Evolutionary conservation across 2,329 filamentous ascomycete genomes (phyloP).

Genomic region (Cytospora chrysosperma): DNA sequence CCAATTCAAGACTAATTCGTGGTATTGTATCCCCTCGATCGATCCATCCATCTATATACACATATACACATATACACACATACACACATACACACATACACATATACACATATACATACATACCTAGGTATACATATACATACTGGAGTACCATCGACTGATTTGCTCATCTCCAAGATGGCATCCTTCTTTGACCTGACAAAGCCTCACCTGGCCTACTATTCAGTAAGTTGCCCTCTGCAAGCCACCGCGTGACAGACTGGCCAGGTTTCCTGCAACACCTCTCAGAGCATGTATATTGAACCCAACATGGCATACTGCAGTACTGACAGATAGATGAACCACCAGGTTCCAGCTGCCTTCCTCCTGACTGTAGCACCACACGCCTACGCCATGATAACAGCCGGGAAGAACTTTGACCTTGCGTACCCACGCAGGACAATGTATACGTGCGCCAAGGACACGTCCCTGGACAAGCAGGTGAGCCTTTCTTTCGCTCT

Average conservation of each 20-base stretch:
- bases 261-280: not conserved
- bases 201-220: constrained; percentile 30
- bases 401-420: constrained; percentile 38
- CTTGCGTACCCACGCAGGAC: constrained; percentile 40
- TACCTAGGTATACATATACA: too few species aligned
- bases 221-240: constrained; percentile 27
- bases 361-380: constrained; percentile 38
- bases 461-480: constrained; percentile 33
- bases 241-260: not conserved
- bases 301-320: not conserved
- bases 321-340: not conserved
- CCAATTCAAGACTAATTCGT: too few species aligned
- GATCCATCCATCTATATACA: too few species aligned
- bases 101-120: too few species aligned
- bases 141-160: not conserved
- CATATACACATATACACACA: too few species aligned
- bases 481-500: not conserved
- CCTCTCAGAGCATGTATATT: not conserved
- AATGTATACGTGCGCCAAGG: constrained; percentile 33
- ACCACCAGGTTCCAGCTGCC: constrained; percentile 41
- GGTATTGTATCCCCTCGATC: too few species aligned
- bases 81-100: too few species aligned
- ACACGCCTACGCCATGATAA: constrained; percentile 34
- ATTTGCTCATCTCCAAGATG: constrained; percentile 18
- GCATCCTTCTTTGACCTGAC: constrained; percentile 28